Conservation (phyloP, 306 rosid species). For the Sophora flavescens region DNA sequence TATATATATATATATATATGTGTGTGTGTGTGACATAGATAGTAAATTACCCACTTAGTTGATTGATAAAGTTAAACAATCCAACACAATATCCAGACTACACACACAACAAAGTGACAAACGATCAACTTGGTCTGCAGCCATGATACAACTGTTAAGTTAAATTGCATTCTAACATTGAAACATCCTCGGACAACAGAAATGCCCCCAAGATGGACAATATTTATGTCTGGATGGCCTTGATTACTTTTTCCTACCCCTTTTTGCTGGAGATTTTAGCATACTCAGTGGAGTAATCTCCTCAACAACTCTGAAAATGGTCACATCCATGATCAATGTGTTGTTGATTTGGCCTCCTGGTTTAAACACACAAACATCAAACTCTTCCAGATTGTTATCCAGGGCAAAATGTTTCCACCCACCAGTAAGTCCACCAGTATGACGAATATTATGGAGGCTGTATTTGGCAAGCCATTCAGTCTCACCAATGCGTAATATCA, state of each 20-base stretch:
- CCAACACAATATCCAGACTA: constrained; percentile 14
- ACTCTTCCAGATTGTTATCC: constrained; percentile 74
- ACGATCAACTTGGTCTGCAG: not conserved
- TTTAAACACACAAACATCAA: constrained; percentile 67
- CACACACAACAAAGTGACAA: constrained; percentile 11
- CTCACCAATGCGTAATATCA: constrained; percentile 53
- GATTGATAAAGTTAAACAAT: constrained; percentile 10
- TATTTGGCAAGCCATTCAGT: constrained; percentile 58
- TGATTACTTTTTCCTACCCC: constrained; percentile 26
- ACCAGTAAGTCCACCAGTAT: constrained; percentile 59
- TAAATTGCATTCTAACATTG: constrained; percentile 6
- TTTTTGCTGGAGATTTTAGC: constrained; percentile 25
- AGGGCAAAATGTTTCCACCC: constrained; percentile 73
- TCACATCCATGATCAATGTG: constrained; percentile 56
- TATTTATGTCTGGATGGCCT: not conserved
- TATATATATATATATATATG: too few relatives aligned
- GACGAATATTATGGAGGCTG: constrained; percentile 43
- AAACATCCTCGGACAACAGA: constrained; percentile 7
- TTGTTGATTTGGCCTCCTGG: constrained; percentile 41
- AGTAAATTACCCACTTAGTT: not conserved
- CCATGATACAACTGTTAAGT: constrained; percentile 12
- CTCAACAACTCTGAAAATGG: constrained; percentile 65
- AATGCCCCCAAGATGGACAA: constrained; percentile 3
- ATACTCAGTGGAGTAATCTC: constrained; percentile 51
- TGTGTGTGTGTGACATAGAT: too few relatives aligned